Base-by-base conservation (phyloP, 176 grass and related monocot genomes). In the Elymus sibiricus region DNA sequence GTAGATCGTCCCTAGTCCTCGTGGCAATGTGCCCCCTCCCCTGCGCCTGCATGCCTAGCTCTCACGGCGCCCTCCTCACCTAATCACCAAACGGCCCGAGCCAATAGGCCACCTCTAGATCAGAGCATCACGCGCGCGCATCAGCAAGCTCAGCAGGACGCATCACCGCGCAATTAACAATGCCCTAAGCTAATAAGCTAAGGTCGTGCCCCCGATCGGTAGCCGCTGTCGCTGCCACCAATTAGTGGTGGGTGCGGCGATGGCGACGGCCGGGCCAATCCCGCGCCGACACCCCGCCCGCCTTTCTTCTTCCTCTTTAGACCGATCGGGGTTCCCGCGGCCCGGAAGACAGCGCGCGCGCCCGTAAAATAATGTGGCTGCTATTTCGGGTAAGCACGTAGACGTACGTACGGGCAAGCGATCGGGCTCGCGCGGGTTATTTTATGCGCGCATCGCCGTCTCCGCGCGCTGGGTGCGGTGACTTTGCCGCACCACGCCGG, bases 361-460 rank as follows among this genome's bases (percentile, higher is more conserved):
- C 51, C 56, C 69, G 70, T 86, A 62, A 21, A 72, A 61, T 25
- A 47, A 46, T 72, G 28, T 6, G 76, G 81, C 81, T 84, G 82
- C 86, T 70, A 88, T 85, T 70, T 88, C 51, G 39, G 85, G 89
- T 76, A 90, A 87, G 80, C 87, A 66, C 26, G 71, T 61, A 78
- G 80, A 79, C 79, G 84, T 82, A 86, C 78, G 79, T 68, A 74
- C 62, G 65, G 70, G 32, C 21, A 15, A 1, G n/a, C 21, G n/a
- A n/a, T 27, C n/a, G 34, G 6, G 42, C 39, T 22, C 7, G 27
- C 2, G 5, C 27, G 22, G 0, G 40, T 77, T 91, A 88, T 80
- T 91, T 63, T 88, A 91, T 80, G 89, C 81, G 15, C 43, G 80
- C 61, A 62, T 84, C 85, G 46, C 70, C 85, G 85, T 87, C 89